Conservation (phyloP, 2,329 filamentous ascomycete species). For the Chaetothyriales sp. region DNA sequence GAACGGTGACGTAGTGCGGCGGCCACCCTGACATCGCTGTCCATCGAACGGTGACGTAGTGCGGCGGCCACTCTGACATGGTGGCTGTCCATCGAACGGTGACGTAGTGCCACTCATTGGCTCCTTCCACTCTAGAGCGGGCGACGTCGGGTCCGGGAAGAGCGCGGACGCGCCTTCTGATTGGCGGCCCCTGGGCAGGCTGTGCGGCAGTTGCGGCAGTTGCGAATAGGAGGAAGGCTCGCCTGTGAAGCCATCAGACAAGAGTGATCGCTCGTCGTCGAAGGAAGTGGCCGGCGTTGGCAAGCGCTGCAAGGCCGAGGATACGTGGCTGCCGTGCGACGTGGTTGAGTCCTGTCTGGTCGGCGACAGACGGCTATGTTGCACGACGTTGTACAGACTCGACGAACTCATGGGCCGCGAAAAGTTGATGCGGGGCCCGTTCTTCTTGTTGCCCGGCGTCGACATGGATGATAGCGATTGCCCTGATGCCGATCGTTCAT, state of each 20-base stretch:
- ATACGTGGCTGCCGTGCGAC: neutral
- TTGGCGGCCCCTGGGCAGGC: slow-evolving; percentile 67
- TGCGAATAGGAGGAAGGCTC: slow-evolving; percentile 65
- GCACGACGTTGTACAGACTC: slow-evolving; percentile 24
- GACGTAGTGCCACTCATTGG: slow-evolving; percentile 32
- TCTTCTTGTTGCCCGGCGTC: slow-evolving; percentile 33
- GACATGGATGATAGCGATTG: slow-evolving; percentile 59
- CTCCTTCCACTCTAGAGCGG: slow-evolving; percentile 53
- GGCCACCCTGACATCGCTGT: too few relatives aligned
- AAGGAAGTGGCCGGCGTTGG: slow-evolving; percentile 10
- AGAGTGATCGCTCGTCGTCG: slow-evolving; percentile 11
- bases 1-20: slow-evolving; percentile 26
- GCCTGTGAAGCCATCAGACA: slow-evolving; percentile 10
- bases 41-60: slow-evolving; percentile 23
- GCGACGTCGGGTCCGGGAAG: slow-evolving; percentile 41
- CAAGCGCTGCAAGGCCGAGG: neutral
- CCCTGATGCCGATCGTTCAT: slow-evolving; percentile 68
- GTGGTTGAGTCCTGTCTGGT: neutral
- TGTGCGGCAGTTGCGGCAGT: slow-evolving; percentile 70
- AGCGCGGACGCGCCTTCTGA: slow-evolving; percentile 51
- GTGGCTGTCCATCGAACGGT: slow-evolving; percentile 16
- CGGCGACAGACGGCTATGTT: slow-evolving; percentile 4
- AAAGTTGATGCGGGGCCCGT: slow-evolving; percentile 78
- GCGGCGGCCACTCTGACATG: neutral
- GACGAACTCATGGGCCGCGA: slow-evolving; percentile 71